A percentile compares a stretch with the other conserved stretches of the same genome.
These are phyloP conservation scores for Arthrinium puccinioides DNA, from an alignment of 2,329 filamentous ascomycete species.

Conservation along the genomic window DNA sequence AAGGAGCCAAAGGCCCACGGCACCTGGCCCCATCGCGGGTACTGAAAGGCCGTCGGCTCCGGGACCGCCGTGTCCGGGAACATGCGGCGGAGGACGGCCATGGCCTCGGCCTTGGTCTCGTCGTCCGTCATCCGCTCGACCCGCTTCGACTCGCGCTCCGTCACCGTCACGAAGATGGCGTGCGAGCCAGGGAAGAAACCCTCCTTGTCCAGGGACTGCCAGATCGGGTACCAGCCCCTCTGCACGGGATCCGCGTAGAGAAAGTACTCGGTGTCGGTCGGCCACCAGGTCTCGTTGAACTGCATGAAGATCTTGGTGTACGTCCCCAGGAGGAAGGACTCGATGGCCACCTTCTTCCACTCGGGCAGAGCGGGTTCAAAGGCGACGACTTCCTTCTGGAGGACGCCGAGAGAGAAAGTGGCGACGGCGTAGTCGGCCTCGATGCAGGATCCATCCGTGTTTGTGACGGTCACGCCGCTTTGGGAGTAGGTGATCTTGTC, in stretches of 20 bases:
- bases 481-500: slow-evolving; percentile 45
- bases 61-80: slow-evolving; percentile 50
- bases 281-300: slow-evolving; percentile 63
- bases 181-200: slow-evolving; percentile 55
- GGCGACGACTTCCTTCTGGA: slow-evolving; percentile 52
- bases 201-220: slow-evolving; percentile 51
- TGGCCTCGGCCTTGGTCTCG: slow-evolving; percentile 47
- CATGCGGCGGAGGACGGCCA: slow-evolving; percentile 53
- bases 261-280: slow-evolving; percentile 34
- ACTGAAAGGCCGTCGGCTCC: slow-evolving; percentile 53
- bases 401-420: slow-evolving; percentile 62
- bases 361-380: slow-evolving; percentile 53
- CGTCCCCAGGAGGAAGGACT: slow-evolving; percentile 60
- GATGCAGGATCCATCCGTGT: slow-evolving; percentile 30
- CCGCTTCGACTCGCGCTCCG: slow-evolving; percentile 46
- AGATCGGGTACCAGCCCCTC: slow-evolving; percentile 48
- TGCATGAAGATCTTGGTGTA: slow-evolving; percentile 70
- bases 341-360: slow-evolving; percentile 60
- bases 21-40: slow-evolving; percentile 48
- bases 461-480: slow-evolving; percentile 44
- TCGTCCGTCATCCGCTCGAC: slow-evolving; percentile 54
- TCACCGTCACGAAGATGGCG: slow-evolving; percentile 60
- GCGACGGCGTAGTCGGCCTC: slow-evolving; percentile 40
- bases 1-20: slow-evolving; percentile 52
- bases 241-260: slow-evolving; percentile 34